These are phyloP conservation scores for Planoprotostelium fungivorum DNA, from an alignment of 78 protist genomes.

Conservation along the genomic window DNA sequence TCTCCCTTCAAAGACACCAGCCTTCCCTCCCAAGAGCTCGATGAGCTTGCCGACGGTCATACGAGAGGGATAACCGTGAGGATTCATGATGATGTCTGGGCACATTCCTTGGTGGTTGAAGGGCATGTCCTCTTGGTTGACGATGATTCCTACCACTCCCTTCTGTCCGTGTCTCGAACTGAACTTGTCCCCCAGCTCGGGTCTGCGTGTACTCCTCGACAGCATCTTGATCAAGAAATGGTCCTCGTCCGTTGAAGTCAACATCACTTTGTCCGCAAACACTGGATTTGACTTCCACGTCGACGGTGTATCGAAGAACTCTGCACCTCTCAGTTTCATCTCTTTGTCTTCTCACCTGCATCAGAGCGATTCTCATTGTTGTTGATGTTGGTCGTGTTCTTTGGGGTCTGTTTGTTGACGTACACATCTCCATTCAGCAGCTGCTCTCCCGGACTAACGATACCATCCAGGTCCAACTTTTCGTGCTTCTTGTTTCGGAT, in stretches of 20 bases:
- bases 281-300: slow-evolving; percentile 56
- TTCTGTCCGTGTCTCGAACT: slow-evolving; percentile 99
- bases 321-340: neutral
- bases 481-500: neutral
- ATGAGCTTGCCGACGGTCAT: slow-evolving; percentile 98
- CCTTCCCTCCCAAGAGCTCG: slow-evolving; percentile 96
- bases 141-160: slow-evolving; percentile 97
- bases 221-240: slow-evolving; percentile 75
- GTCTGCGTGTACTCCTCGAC: slow-evolving; percentile 82
- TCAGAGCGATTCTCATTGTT: slow-evolving; percentile 14
- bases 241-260: slow-evolving; percentile 78
- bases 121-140: slow-evolving; percentile 97
- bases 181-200: slow-evolving; percentile 99
- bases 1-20: slow-evolving; percentile 70
- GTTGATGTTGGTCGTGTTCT: slow-evolving; percentile 13
- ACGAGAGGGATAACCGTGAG: slow-evolving; percentile 99
- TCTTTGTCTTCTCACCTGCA: neutral
- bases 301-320: slow-evolving; percentile 11
- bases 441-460: slow-evolving; percentile 73
- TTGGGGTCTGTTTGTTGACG: slow-evolving; percentile 74
- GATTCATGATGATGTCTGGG: slow-evolving; percentile 99
- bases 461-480: slow-evolving; percentile 87
- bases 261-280: slow-evolving; percentile 82
- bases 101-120: slow-evolving; percentile 93
- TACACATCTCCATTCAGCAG: slow-evolving; percentile 70